Base-by-base conservation (phyloP, 371 early-diverging fungal genomes). In the Sporodiniella umbellata region DNA sequence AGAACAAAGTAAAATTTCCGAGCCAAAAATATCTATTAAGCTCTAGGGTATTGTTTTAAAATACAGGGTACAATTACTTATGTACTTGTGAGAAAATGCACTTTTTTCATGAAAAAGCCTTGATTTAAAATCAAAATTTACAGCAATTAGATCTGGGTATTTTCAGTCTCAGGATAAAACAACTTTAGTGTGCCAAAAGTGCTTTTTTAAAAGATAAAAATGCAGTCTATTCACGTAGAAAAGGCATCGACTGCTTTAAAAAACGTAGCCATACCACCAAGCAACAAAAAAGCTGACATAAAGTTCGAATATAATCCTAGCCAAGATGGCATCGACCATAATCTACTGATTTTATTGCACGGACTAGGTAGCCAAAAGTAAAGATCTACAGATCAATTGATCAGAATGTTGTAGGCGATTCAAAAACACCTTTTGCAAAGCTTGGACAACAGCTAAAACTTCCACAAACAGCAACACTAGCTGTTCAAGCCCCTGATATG, bases 321-420 rank as follows among this genome's bases (percentile, higher is more conserved):
- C 45, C 23, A 39, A 7, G 88, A 87, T 58, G 80, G 81, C 14
- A 69, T 84, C 26, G 84, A 87, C 51, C 61, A 62, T 48, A 86
- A 87, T 64, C 53, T 87, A n/a, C 79, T 89, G n/a, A 61, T 89
- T 33, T 70, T 87, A 15, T 66, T 87, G 19, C 90, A 89, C 57
- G 90, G 90, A 21, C 71, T 89, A 24, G 89, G 75, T 75, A 62
- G 39, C 72, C 15, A 35, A 35, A 35, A 35, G 15, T 5, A 28
- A 15, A 2, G 15, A 1, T 10, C 22, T 18, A 43, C 19, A 17
- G 8, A 30, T 42, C 30, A 45, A 15, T 23, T 10, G 19, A 14
- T n/a, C n/a, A 18, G 4, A 2, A n/a, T 2, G 22, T 8, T 15
- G 2, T 40, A 75, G 76, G 83, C 7, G 83, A 82, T 56, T 72